Evolutionary conservation across 352 stramenopile species (phyloP).

Genomic region (Pythium phragmiticola): DNA sequence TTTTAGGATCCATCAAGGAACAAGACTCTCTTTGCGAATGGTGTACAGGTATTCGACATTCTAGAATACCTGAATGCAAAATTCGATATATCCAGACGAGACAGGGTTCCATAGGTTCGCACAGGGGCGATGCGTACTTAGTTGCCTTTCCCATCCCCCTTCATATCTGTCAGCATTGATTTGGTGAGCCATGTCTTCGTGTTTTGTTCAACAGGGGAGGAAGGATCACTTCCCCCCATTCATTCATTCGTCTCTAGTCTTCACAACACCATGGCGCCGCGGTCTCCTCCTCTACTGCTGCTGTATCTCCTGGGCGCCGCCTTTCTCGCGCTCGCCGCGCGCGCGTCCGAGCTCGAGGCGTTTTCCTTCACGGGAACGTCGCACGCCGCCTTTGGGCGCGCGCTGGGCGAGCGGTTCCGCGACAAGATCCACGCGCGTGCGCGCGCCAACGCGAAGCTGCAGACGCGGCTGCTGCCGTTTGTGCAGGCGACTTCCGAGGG

Average conservation of each 20-base stretch:
- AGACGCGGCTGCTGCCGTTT: slow-evolving; percentile 60
- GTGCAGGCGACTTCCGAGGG: slow-evolving; percentile 38
- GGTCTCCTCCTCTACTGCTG: background rate
- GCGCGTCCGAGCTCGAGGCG: slow-evolving; percentile 33
- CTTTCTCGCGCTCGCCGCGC: slow-evolving; percentile 7
- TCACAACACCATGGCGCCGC: background rate
- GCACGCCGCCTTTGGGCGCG: slow-evolving; percentile 57
- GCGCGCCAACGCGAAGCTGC: slow-evolving; percentile 43
- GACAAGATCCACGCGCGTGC: slow-evolving; percentile 51
- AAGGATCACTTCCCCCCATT: background rate
- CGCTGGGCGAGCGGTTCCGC: slow-evolving; percentile 47
- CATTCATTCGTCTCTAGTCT: background rate
- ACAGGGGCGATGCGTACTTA: slow-evolving; percentile 12
- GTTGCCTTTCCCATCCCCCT: slow-evolving; percentile 12
- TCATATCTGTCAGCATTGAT: slow-evolving; percentile 16
- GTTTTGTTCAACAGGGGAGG: background rate
- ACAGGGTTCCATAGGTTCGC: background rate
- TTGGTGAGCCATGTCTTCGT: slow-evolving; percentile 14
- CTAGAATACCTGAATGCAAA: background rate
- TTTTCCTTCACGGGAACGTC: slow-evolving; percentile 63
- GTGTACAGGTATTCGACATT: background rate
- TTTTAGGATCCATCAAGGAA: slow-evolving; percentile 24
- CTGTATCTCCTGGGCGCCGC: background rate
- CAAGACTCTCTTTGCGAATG: background rate
- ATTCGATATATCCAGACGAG: background rate